Evolutionary conservation across 176 grass and related monocot genomes (phyloP), one percentile per base, ranked within the genome.

Genomic region (Luzula sylvatica): DNA sequence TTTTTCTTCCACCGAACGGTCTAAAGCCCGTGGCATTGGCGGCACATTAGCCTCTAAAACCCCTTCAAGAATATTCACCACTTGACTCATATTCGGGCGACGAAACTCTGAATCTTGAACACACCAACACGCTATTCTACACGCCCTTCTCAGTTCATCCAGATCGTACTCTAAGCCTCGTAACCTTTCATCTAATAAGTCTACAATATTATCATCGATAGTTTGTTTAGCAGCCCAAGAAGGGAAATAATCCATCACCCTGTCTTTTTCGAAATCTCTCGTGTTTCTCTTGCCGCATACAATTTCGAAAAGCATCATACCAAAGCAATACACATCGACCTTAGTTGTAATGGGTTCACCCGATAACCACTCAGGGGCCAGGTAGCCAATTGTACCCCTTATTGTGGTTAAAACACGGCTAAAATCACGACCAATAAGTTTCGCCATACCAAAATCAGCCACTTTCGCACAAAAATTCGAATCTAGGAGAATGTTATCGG

Each of bases 381-480:
- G n/a, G n/a, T n/a, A n/a, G n/a, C n/a, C n/a, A n/a, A n/a, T n/a
- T n/a, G n/a, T n/a, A n/a, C n/a, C n/a, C n/a, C n/a, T n/a, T n/a
- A n/a, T n/a, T 71, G 68, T 71, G 0, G 68, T 61, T 15, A 72
- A 16, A 8, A 52, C 68, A 4, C 39, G 4, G 15, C 55, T 57
- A 11, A 72, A 61, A 3, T 72, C 27, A 3, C 68, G 25, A 2
- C 68, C 43, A 6, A 72, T 0, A 13, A 61, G 68, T 45, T 71
- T 71, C 3, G 55, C 68, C 15, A 71, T 23, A 16, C 68, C 55
- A n/a, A n/a, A n/a, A n/a, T n/a, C n/a, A n/a, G n/a, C n/a, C n/a
- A n/a, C n/a, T n/a, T n/a, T n/a, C n/a, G n/a, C n/a, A n/a, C n/a
- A n/a, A n/a, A n/a, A n/a, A n/a, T n/a, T n/a, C n/a, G n/a, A n/a